These are phyloP conservation scores for Colletotrichum sp. DNA, from an alignment of 2,329 filamentous ascomycete species.

Conservation along the genomic window DNA sequence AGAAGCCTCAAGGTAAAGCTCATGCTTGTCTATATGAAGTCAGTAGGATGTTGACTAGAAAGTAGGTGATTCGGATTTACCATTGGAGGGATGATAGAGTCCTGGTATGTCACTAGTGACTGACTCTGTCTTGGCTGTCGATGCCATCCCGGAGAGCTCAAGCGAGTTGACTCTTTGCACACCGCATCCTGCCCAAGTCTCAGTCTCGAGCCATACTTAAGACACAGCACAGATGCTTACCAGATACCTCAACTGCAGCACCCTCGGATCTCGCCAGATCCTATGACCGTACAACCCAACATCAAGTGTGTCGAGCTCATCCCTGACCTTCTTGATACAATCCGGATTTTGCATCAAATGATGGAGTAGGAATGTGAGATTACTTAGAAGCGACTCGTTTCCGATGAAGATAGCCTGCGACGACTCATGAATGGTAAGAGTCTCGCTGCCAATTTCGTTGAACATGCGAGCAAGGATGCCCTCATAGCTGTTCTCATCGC, in stretches of 20 bases:
- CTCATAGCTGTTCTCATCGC: constrained; percentile 2
- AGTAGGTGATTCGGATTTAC: neutral
- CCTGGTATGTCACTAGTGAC: neutral
- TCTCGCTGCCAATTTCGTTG: constrained; percentile 11
- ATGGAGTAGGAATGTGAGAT: constrained; percentile 19
- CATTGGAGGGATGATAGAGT: constrained; percentile 8
- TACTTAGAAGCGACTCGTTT: constrained; percentile 24
- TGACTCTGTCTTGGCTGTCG: constrained; percentile 19
- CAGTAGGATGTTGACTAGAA: neutral
- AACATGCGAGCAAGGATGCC: constrained; percentile 7
- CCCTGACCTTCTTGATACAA: neutral
- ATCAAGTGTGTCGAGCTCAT: constrained; percentile 20
- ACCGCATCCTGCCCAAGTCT: constrained; percentile 17
- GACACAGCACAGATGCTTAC: neutral
- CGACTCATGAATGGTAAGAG: constrained; percentile 5
- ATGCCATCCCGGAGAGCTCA: constrained; percentile 24
- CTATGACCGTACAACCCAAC: constrained; percentile 4
- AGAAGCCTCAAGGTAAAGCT: constrained; percentile 22
- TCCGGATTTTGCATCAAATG: constrained; percentile 16
- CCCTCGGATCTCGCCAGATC: constrained; percentile 16
- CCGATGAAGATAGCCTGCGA: constrained; percentile 25
- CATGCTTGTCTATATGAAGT: constrained; percentile 1
- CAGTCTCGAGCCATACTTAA: neutral
- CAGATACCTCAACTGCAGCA: constrained; percentile 12
- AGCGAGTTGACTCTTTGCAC: constrained; percentile 20